phyloP scores from a whole-genome alignment of 805 yeast genomes.

The Yarrowia keelungensis region DNA sequence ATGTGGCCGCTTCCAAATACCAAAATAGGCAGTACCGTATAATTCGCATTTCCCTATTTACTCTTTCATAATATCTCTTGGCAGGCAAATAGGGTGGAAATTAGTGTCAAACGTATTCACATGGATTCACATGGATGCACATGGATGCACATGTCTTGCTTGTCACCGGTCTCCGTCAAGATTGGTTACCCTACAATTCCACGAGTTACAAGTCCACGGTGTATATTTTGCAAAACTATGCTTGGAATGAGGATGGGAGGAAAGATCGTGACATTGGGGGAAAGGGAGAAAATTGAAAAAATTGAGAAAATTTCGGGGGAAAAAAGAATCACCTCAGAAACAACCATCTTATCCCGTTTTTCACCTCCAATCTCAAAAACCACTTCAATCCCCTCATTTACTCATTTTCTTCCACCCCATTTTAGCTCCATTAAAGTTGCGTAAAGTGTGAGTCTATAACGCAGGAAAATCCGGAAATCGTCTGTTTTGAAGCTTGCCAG shows the following conservation, averaged over 20 bases:
- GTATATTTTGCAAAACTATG: slow-evolving; percentile 6
- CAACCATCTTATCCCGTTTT: not conserved
- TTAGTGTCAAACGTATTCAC: slow-evolving; percentile 23
- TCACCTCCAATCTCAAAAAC: not conserved
- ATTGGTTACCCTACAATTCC: slow-evolving; percentile 17
- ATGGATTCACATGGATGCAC: slow-evolving; percentile 10
- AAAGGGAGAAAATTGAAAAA: not conserved
- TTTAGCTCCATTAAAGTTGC: slow-evolving; percentile 7
- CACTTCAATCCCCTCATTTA: not conserved
- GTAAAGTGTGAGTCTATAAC: slow-evolving; percentile 13
- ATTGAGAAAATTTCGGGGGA: not conserved
- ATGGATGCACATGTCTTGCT: slow-evolving; percentile 12
- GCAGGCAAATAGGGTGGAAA: slow-evolving; percentile 23
- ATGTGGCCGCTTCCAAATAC: not conserved
- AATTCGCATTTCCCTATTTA: no score
- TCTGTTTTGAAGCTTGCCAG: not conserved
- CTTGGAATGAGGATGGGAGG: slow-evolving; percentile 2
- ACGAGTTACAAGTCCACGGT: slow-evolving; percentile 11
- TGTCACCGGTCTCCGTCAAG: not conserved
- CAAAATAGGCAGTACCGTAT: not conserved
- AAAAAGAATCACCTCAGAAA: no score
- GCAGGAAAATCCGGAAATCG: not conserved
- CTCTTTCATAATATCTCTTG: not conserved
- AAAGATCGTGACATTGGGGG: not conserved
- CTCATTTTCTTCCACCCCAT: not conserved